Conservation (phyloP, 2,329 filamentous ascomycete species). For the Microdochium paspali region DNA sequence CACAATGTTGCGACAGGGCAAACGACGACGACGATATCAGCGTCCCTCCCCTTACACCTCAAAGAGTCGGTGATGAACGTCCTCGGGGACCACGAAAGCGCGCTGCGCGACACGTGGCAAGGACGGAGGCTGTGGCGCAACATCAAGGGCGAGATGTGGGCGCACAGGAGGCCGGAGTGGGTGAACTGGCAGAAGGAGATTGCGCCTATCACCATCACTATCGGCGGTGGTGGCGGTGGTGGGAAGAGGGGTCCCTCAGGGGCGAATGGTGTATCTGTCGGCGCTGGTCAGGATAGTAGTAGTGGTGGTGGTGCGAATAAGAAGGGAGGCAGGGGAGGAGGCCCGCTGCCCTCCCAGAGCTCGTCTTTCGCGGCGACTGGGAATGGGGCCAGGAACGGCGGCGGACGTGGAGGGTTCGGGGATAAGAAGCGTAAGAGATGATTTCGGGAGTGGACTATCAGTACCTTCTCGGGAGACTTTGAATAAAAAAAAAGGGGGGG, state of each 20-base stretch:
- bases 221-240: neutral
- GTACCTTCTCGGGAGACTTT: too few species aligned
- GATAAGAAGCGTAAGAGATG: too few species aligned
- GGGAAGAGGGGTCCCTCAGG: neutral
- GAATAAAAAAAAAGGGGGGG: too few species aligned
- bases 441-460: too few species aligned
- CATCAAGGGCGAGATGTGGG: slow-evolving; percentile 51
- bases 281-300: neutral
- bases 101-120: slow-evolving; percentile 42
- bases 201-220: neutral
- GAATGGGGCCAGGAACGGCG: too few species aligned
- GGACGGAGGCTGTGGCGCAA: slow-evolving; percentile 47
- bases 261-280: neutral
- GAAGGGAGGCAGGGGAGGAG: too few species aligned
- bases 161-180: slow-evolving; percentile 42
- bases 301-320: neutral
- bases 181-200: slow-evolving; percentile 44
- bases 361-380: too few species aligned
- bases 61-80: slow-evolving; percentile 45
- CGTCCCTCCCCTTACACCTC: slow-evolving; percentile 41
- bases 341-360: too few species aligned
- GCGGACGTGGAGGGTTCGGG: too few species aligned
- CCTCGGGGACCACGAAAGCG: slow-evolving; percentile 36
- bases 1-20: slow-evolving; percentile 7
- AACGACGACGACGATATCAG: slow-evolving; percentile 31